A percentile compares a stretch with the other conserved stretches of the same genome.
Conservation (phyloP, 2,329 filamentous ascomycete genomes). For the Paraconiothyrium sp. region DNA sequence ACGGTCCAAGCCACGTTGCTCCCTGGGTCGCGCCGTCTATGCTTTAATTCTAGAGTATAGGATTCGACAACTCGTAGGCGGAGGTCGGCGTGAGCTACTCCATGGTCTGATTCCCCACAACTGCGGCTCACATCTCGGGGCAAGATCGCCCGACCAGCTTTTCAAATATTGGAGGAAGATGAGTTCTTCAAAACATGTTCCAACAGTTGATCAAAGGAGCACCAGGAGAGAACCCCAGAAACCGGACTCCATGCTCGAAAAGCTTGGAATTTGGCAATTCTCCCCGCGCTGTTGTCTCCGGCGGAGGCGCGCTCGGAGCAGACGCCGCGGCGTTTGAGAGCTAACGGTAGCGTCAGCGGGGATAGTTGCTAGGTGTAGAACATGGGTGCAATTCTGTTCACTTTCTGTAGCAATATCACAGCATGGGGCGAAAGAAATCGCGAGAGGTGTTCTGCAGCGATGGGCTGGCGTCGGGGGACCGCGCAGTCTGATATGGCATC, state of each 20-base stretch:
- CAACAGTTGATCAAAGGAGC: background rate
- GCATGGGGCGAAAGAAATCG: conserved; percentile 1
- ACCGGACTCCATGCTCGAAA: background rate
- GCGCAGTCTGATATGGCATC: conserved; percentile 21
- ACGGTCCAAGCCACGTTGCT: background rate
- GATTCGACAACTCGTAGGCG: background rate
- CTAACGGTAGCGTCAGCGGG: conserved; percentile 22
- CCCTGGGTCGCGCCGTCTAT: no score
- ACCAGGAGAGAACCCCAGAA: background rate
- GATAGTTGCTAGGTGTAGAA: conserved; percentile 31
- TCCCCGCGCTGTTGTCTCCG: conserved; percentile 30
- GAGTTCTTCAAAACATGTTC: background rate
- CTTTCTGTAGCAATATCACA: background rate
- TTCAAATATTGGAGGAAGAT: background rate
- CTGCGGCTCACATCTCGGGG: conserved; percentile 7
- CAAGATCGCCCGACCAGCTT: conserved; percentile 6
- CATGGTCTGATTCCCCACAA: conserved; percentile 11
- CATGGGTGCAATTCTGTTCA: background rate
- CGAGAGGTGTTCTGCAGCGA: background rate
- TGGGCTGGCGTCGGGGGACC: background rate
- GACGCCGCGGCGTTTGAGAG: conserved; percentile 38
- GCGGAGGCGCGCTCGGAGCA: conserved; percentile 26
- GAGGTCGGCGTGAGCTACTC: background rate
- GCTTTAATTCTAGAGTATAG: no score
- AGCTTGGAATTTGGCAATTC: conserved; percentile 24